Conservation (phyloP, 2,329 filamentous ascomycete genomes). For the Alternaria infectoria region DNA sequence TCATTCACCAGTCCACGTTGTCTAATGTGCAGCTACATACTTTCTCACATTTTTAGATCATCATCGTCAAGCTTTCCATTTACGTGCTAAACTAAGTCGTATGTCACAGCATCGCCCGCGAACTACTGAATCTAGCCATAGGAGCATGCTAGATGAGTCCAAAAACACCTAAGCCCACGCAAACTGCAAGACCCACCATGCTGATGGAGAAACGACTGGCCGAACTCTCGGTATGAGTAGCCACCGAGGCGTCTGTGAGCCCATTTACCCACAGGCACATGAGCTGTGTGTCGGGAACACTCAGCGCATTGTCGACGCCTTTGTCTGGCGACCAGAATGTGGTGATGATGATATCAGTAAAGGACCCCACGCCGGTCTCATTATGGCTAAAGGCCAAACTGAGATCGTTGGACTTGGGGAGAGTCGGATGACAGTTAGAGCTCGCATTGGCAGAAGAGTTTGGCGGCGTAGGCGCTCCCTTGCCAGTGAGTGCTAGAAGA, state of each 20-base stretch:
- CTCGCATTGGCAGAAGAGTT: neutral
- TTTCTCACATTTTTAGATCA: neutral
- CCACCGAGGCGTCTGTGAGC: neutral
- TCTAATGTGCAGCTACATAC: neutral
- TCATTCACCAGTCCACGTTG: neutral
- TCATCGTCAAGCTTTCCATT: neutral
- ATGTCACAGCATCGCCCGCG: too few species aligned
- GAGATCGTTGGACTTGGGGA: neutral
- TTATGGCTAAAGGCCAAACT: neutral
- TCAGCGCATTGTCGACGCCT: neutral
- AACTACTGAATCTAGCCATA: neutral
- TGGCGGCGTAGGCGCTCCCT: neutral
- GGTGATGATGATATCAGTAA: neutral
- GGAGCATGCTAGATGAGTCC: neutral
- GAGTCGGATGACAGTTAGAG: neutral
- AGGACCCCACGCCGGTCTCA: neutral
- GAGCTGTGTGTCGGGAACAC: neutral
- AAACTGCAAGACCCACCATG: neutral
- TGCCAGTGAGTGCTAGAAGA: neutral
- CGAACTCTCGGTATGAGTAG: neutral
- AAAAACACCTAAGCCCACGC: neutral
- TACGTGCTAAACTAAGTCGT: neutral
- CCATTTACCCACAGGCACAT: neutral
- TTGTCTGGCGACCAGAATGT: neutral
- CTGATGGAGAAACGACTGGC: neutral